Percentiles rank a stretch among this genome's conserved stretches.
Conservation (phyloP, 768 basidiomycete species). For the Amanita phalloides region DNA sequence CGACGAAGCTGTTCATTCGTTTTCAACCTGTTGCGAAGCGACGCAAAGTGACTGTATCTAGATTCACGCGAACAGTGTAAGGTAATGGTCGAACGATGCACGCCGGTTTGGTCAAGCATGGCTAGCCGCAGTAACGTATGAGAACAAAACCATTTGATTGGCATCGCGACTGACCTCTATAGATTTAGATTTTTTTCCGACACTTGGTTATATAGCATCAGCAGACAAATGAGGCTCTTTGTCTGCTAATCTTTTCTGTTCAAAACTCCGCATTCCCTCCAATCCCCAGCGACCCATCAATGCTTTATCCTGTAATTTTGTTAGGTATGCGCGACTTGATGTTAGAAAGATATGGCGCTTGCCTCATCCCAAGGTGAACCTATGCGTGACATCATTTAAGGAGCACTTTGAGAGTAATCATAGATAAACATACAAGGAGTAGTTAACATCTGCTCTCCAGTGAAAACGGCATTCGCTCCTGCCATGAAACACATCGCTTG, state of each 20-base stretch:
- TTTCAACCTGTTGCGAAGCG: slow-evolving; percentile 6
- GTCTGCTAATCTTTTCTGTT: slow-evolving; percentile 48
- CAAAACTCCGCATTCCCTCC: slow-evolving; percentile 85
- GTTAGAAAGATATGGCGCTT: slow-evolving; percentile 9
- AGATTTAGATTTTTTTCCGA: not conserved
- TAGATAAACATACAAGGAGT: slow-evolving; percentile 61
- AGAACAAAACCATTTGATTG: not conserved
- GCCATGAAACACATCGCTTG: slow-evolving; percentile 99
- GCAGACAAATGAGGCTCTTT: slow-evolving; percentile 31
- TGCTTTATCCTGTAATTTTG: slow-evolving; percentile 59
- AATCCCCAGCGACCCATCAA: slow-evolving; percentile 94
- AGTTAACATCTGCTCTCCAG: slow-evolving; percentile 96
- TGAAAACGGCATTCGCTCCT: slow-evolving; percentile 96
- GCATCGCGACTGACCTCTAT: slow-evolving; percentile 2
- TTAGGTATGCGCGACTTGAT: slow-evolving; percentile 7
- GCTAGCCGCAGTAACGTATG: not conserved
- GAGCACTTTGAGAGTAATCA: not conserved
- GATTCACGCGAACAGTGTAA: slow-evolving; percentile 4
- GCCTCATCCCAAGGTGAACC: slow-evolving; percentile 94
- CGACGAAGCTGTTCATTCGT: slow-evolving; percentile 2
- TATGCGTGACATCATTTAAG: slow-evolving; percentile 15
- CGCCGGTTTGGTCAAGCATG: not conserved
- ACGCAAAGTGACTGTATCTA: slow-evolving; percentile 5
- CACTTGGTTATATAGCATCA: not conserved
- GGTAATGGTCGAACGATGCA: not conserved